These are phyloP conservation scores for Ulmus americana DNA, from an alignment of 331 rosid genomes.

Conservation along the genomic window DNA sequence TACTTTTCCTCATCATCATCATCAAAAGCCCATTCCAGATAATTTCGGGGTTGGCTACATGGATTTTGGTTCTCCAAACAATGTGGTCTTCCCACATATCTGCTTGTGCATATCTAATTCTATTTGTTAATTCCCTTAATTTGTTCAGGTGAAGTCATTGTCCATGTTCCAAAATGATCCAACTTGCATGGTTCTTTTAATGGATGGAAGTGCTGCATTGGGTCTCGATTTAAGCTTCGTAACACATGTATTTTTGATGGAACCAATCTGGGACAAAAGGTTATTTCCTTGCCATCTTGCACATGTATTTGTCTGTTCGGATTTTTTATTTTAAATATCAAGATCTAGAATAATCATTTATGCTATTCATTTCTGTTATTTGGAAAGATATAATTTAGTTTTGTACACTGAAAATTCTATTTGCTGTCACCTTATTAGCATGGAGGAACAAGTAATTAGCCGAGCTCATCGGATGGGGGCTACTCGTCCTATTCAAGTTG, in stretches of 20 bases:
- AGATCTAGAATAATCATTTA: background rate
- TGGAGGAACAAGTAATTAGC: slow-evolving; percentile 98
- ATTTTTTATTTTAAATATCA: background rate
- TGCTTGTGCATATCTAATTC: background rate
- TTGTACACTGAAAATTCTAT: background rate
- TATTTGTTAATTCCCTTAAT: slow-evolving; percentile 23
- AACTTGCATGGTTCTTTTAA: slow-evolving; percentile 76
- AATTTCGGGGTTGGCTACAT: too few species aligned
- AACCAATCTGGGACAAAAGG: slow-evolving; percentile 99
- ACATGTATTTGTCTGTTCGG: background rate
- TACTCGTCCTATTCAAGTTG: slow-evolving; percentile 82
- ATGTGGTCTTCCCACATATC: too few species aligned
- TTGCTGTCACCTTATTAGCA: slow-evolving; percentile 36
- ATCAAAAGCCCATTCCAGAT: too few species aligned
- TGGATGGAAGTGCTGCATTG: slow-evolving; percentile 99
- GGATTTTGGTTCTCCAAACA: too few species aligned
- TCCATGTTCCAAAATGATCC: slow-evolving; percentile 71
- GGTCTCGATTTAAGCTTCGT: slow-evolving; percentile 98
- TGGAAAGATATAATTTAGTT: background rate
- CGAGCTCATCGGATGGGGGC: slow-evolving; percentile 99
- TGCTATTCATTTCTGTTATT: background rate
- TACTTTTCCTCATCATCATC: background rate
- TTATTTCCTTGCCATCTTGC: slow-evolving; percentile 15
- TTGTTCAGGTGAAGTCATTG: slow-evolving; percentile 78
- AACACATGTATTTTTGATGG: slow-evolving; percentile 83